Evolutionary conservation across 1,284 basidiomycete species (phyloP), one percentile per base, ranked within the genome.

Genomic region (Naganishia sp.): DNA sequence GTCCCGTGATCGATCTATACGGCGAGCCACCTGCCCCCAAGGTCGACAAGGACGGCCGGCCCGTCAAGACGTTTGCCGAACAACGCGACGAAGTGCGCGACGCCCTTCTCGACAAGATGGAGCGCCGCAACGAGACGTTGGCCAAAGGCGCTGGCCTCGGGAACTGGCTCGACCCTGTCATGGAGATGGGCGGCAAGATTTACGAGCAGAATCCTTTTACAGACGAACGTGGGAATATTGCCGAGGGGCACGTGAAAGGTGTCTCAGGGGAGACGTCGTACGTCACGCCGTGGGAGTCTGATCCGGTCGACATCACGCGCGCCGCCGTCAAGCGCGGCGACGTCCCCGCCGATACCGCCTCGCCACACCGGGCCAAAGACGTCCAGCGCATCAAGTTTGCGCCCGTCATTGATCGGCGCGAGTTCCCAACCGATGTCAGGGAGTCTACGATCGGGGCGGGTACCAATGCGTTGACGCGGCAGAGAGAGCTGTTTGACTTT

Each of bases 131-230:
- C 6, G 60, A 63, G 39, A 31, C 33, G n/a, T 16, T 54, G 3
- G 45, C 16, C 15, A 60, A 55, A 36, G 65, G 59, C 25, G n/a
- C 36, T 7, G 65, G 65, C 21, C 23, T 67, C 11, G 65, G 65
- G n/a, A 67, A 67, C 45, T 67, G 65, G 65, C 18, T 56, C 21
- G 53, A 67, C 16, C 65, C 65, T 11, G 60, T 67, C 33, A 63
- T 63, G 52, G 65, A 63, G 21, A 28, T 61, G 39, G 48, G 48
- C 16, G 65, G 59, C 13, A 50, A 67, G 33, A 46, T 67, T 6
- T 52, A 55, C 59, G 65, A 67, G 25, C 65, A 67, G 21, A 67
- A 67, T 28, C 65, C 65, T 2, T 33, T 63, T n/a, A 67, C 65
- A 5, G 65, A 67, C 54, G 50, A 44, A 46, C 33, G 39, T 4